Conservation (phyloP, 1,284 basidiomycete species). For the Gomphus bonarii region DNA sequence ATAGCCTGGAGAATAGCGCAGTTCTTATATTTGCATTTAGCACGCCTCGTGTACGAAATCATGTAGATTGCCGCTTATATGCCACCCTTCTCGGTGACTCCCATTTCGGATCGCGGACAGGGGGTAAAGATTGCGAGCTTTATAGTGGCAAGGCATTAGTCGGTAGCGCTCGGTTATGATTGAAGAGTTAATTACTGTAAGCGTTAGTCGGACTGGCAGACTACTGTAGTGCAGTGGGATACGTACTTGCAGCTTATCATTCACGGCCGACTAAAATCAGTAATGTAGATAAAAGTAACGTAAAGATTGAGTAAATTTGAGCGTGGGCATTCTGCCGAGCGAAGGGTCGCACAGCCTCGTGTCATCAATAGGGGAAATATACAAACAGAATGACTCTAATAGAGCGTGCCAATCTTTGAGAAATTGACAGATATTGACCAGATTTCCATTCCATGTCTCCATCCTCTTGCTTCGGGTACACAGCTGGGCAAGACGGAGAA, state of each 20-base stretch:
- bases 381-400: background rate
- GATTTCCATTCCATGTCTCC: background rate
- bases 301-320: background rate
- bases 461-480: no score
- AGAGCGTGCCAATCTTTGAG: background rate
- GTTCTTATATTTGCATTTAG: constrained; percentile 14
- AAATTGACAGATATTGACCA: background rate
- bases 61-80: constrained; percentile 10
- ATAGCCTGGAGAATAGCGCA: constrained; percentile 10
- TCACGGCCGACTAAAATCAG: background rate
- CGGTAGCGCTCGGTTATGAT: background rate
- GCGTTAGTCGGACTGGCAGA: no score
- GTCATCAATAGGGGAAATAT: background rate
- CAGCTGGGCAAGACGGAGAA: no score
- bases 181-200: no score
- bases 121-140: background rate
- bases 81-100: constrained; percentile 2
- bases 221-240: no score
- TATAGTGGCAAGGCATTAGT: background rate
- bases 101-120: background rate
- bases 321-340: background rate
- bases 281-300: background rate
- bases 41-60: constrained; percentile 12
- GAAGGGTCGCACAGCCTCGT: background rate
- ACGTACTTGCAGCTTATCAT: background rate